Base-by-base conservation (phyloP, 2,329 filamentous ascomycete genomes). In the Phyllosticta citriasiana region DNA sequence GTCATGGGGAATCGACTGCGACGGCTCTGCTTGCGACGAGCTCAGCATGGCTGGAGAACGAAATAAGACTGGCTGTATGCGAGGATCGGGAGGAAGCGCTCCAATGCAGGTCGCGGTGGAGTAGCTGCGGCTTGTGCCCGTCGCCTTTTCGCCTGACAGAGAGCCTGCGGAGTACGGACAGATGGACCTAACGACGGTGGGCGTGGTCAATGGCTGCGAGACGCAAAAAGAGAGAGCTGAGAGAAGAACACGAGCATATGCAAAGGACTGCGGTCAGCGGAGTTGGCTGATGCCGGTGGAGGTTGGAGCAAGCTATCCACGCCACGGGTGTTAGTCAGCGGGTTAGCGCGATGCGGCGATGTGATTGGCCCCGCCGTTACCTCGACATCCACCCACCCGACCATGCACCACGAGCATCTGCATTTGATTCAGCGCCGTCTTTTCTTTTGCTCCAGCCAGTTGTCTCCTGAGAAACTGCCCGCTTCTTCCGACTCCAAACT, bases 1-100 rank as follows among this genome's bases (percentile, higher is more conserved):
- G 33, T 62, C 54, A 14, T 61, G 58, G 52, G 64, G 62, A 64
- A 53, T 19, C 55, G 40, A 14, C 40, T 22, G 10, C 30, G 33
- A 27, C 53, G 60, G 57, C 56, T 58, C 57, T 58, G 53, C 59
- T 47, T 55, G 53, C 25, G 40, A 6, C 3, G 14, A n/a, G 14
- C 40, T n/a, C 16, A 47, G 40, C 40, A 47, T 47, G 40, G 16
- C 40, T 47, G 40, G 33, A 40, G 33, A 9, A 40, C 27, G 27
- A 8, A 30, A 4, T 30, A 7, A 30, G 27, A 30, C 27, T 40
- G 33, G 33, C 33, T 40, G 33, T 12, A 47, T 47, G 40, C 40
- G 40, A 6, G 40, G 40, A n/a, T 47, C 40, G 40, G 14, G 40
- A 47, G 40, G 40, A 47, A 47, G 40, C 40, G 40, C 40, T 47